Conservation (phyloP, 805 yeast genomes). For the Kluyveromyces dobzhanskii region DNA sequence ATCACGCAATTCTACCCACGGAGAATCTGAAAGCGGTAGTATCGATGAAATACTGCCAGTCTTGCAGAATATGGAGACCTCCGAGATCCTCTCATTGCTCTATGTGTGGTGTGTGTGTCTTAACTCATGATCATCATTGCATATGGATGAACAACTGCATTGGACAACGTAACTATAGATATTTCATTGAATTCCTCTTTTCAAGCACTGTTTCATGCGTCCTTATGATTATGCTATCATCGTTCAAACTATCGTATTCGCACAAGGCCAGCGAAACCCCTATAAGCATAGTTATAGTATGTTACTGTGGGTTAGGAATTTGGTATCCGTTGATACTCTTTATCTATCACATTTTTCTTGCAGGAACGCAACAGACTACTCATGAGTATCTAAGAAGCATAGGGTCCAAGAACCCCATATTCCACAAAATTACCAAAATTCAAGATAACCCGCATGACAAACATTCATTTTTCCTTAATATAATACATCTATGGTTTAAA, state of each 20-base stretch:
- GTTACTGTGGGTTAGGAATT: conserved; percentile 39
- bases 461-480: conserved; percentile 26
- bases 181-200: conserved; percentile 45
- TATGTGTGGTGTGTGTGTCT: conserved; percentile 56
- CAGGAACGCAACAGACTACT: conserved; percentile 56
- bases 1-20: conserved; percentile 42
- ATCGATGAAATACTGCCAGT: conserved; percentile 49
- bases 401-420: conserved; percentile 29
- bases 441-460: conserved; percentile 33
- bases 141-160: conserved; percentile 65
- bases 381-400: conserved; percentile 55
- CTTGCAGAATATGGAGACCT: conserved; percentile 69
- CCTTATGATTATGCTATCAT: conserved; percentile 17
- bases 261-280: conserved; percentile 21
- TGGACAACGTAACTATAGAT: conserved; percentile 63
- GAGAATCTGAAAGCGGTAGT: conserved; percentile 6
- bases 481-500: conserved; percentile 27
- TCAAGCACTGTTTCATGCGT: conserved; percentile 28
- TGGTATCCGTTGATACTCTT: conserved; percentile 50
- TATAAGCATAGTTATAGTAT: conserved; percentile 42
- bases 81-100: conserved; percentile 72
- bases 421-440: conserved; percentile 14
- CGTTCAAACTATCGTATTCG: conserved; percentile 17
- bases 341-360: conserved; percentile 45
- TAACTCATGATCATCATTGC: conserved; percentile 64